A percentile compares a stretch with the other conserved stretches of the same genome.
These are phyloP conservation scores for Gastrolobium villosum DNA, from an alignment of 306 rosid genomes.

Conservation along the genomic window DNA sequence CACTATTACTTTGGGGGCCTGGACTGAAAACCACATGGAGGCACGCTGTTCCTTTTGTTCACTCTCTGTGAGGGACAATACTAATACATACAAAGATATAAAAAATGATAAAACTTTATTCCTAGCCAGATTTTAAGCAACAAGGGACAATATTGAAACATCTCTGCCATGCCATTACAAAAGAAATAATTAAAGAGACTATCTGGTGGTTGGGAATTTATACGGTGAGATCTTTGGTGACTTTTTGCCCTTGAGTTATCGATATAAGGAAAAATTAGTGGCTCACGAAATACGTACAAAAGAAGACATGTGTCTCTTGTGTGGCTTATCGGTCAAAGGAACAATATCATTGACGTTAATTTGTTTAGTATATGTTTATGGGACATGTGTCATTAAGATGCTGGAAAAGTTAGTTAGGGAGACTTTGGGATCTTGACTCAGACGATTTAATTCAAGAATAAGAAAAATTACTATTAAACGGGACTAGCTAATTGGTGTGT, in stretches of 20 bases:
- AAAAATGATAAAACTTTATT: conserved; percentile 17
- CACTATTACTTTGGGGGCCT: conserved; percentile 51
- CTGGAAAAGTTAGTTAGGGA: conserved; percentile 21
- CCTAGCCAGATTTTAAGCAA: conserved; percentile 28
- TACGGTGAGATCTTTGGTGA: conserved; percentile 4
- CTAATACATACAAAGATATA: not conserved
- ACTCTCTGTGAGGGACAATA: conserved; percentile 20
- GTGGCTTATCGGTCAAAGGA: conserved; percentile 44
- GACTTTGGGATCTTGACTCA: conserved; percentile 39
- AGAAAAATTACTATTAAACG: not conserved
- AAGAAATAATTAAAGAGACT: not conserved
- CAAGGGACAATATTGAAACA: conserved; percentile 40
- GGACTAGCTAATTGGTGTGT: not conserved
- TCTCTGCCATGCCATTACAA: conserved; percentile 22
- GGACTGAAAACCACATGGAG: conserved; percentile 62
- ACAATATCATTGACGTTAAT: conserved; percentile 27
- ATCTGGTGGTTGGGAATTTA: conserved; percentile 25
- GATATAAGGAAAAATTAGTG: not conserved
- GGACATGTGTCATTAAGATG: conserved; percentile 47
- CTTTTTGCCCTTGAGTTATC: conserved; percentile 15
- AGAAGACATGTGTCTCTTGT: not conserved
- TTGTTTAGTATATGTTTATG: conserved; percentile 24
- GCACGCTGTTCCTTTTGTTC: conserved; percentile 42
- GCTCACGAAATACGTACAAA: not conserved
- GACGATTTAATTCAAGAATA: not conserved